Evolutionary conservation across 257 asterid species (phyloP).

Genomic region (Solanum okadae): DNA sequence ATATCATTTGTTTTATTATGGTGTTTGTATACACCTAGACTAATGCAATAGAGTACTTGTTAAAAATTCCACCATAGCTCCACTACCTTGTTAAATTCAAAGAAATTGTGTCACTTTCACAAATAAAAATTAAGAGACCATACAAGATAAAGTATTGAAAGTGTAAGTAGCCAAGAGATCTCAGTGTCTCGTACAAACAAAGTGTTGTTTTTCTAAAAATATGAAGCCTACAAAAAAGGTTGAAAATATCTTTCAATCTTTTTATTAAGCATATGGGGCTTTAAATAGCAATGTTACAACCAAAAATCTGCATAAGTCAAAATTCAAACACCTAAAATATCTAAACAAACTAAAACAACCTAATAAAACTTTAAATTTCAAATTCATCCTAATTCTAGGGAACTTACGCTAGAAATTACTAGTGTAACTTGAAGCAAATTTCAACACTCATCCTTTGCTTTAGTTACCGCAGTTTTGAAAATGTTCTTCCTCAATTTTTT

Average conservation of each 20-base stretch:
- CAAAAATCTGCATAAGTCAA: not conserved
- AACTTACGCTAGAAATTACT: not conserved
- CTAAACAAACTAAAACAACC: not conserved
- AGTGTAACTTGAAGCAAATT: not conserved
- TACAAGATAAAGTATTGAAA: not conserved
- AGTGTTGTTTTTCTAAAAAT: no score
- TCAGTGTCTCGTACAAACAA: not conserved
- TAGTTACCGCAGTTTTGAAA: no score
- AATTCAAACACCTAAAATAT: not conserved
- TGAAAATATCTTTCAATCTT: no score
- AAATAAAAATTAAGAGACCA: not conserved
- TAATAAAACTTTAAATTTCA: no score
- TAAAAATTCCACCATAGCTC: not conserved
- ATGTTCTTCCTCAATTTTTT: not conserved
- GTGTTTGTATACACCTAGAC: not conserved
- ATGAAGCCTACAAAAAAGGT: not conserved
- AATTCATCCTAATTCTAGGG: not conserved
- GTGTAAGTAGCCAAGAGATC: not conserved
- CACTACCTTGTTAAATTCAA: no score
- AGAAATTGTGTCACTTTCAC: not conserved
- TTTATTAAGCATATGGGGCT: not conserved
- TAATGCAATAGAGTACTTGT: not conserved
- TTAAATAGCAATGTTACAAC: no score
- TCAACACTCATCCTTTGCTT: no score
- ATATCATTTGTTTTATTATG: no score